Base-by-base conservation (phyloP, 148 eudicot genomes). In the Talinum fruticosum region DNA sequence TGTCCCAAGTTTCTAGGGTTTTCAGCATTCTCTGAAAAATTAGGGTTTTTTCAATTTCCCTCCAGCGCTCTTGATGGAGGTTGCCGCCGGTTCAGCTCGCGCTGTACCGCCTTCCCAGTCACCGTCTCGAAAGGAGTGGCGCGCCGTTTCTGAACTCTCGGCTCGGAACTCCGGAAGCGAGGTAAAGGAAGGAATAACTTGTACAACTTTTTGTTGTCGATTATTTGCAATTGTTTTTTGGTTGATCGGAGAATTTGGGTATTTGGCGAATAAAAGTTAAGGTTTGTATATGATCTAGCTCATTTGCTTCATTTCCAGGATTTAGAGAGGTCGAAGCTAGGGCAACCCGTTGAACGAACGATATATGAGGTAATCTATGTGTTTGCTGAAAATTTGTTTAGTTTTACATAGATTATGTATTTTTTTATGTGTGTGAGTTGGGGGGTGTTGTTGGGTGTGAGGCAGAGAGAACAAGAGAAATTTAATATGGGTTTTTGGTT, bases 111-210 rank as follows among this genome's bases (percentile, higher is more conserved):
- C 90, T 24, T 72, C 93, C 45, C 88, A 83, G 57, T 70, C 88
- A 29, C 77, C 89, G 69, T 82, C 92, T 45, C 91, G 94, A 28
- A 92, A 87, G 70, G 96, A 92, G 84, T 89, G 97, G 96, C 93
- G 96, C 35, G 90, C 66, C 62, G 91, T 90, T 36, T 82, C 98
- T 21, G 98, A 92, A 45, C 88, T 87, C 18, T 78, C 90, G 41
- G 86, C 74, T 72, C 90, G 92, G 16, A 85, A 71, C 78, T 78
- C 89, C 19, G 84, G 79, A 14, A 85, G 53, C 76, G 96, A 91
- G 90, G 94, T 91, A 79, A 6, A 10, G 12, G 0, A 7, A 15
- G 7, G 0, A n/a, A n/a, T n/a, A n/a, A n/a, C n/a, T n/a, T n/a
- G n/a, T n/a, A n/a, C 29, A 23, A 18, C 47, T 18, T 8, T 54